phyloP scores from a whole-genome alignment of 257 asterid genomes.

The Phtheirospermum japonicum region DNA sequence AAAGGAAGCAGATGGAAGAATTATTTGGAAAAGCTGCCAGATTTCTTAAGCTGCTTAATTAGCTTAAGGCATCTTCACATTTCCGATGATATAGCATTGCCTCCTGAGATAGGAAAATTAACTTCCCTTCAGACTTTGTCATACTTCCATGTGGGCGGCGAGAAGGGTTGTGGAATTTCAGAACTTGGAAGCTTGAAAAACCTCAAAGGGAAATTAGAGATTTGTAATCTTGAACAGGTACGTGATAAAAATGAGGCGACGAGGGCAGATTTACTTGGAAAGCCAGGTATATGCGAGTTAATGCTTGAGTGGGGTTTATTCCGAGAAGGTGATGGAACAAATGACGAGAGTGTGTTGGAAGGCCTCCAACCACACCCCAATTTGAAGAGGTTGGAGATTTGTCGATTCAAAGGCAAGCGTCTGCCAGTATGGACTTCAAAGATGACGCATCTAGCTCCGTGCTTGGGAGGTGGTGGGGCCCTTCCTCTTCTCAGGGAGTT shows the following conservation, averaged over 20 bases:
- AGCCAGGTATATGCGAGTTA: conserved; percentile 2
- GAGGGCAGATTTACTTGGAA: background rate
- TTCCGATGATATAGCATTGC: background rate
- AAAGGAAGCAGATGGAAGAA: background rate
- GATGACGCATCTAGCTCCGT: background rate
- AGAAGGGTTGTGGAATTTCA: conserved; percentile 21
- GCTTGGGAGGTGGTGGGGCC: conserved; percentile 5
- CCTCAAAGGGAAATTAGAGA: conserved; percentile 15
- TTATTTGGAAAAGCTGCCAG: conserved; percentile 7
- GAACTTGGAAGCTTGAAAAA: conserved; percentile 14
- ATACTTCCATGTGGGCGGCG: conserved; percentile 17
- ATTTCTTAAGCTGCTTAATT: conserved; percentile 17
- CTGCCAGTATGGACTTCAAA: conserved; percentile 29
- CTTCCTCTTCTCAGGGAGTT: conserved; percentile 1
- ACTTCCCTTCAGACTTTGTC: conserved; percentile 31
- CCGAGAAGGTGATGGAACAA: background rate
- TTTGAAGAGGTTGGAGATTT: conserved; percentile 20
- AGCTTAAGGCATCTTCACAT: conserved; percentile 33
- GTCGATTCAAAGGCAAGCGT: conserved; percentile 12
- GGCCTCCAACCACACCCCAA: conserved; percentile 38
- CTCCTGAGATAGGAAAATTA: conserved; percentile 29
- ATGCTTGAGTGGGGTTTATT: background rate
- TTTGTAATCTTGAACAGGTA: conserved; percentile 22
- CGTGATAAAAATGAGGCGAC: conserved; percentile 3
- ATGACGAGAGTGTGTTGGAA: conserved; percentile 34